phyloP scores from a whole-genome alignment of 225 moss, liverwort and hornwort genomes.

The Thuidium tamariscinum region DNA sequence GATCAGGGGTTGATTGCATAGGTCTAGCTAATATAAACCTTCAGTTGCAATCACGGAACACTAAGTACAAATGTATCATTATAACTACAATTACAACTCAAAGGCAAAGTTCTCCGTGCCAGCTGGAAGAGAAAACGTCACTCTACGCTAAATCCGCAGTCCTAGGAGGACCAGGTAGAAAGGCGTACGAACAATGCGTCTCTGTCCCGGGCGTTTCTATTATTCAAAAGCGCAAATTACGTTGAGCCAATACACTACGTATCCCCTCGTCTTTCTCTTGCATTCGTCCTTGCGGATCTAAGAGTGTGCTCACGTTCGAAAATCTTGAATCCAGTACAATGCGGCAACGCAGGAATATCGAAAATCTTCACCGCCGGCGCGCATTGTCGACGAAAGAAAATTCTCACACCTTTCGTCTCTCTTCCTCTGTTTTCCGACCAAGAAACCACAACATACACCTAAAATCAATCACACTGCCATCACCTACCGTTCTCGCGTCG shows the following conservation, averaged over 20 bases:
- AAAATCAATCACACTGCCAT: background rate
- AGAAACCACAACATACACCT: background rate
- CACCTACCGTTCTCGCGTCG: slow-evolving; percentile 12
- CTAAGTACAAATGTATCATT: background rate
- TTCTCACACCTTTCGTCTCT: background rate
- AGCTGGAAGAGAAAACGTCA: slow-evolving; percentile 2
- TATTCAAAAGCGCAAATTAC: background rate
- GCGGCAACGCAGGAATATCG: background rate
- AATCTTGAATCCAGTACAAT: background rate
- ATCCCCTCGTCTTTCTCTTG: background rate
- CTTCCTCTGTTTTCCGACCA: background rate
- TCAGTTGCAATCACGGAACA: background rate
- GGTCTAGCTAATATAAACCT: background rate
- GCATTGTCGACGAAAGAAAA: background rate
- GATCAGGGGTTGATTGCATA: background rate
- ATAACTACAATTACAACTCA: background rate
- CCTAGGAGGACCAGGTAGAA: background rate
- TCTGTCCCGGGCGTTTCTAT: background rate
- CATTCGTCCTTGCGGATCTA: background rate
- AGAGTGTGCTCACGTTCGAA: background rate
- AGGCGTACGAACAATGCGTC: background rate
- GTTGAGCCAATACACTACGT: background rate
- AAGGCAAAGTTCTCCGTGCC: background rate
- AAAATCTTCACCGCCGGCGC: background rate
- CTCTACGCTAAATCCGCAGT: background rate